A percentile compares a stretch with the other conserved stretches of the same genome.
Conservation (phyloP, 257 asterid genomes). For the Forsythia viridissima region DNA sequence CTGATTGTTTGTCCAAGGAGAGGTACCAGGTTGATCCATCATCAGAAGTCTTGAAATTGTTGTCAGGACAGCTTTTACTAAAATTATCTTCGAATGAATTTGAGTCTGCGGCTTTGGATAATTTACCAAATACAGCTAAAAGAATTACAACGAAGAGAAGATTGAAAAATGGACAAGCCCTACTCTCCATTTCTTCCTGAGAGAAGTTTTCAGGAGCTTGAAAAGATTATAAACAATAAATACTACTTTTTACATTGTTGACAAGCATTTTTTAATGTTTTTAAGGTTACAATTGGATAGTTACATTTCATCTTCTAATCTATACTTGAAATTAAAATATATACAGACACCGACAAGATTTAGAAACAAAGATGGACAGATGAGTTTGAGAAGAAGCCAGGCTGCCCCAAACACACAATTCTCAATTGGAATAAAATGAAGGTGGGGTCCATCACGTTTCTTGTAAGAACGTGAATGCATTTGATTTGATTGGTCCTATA, state of each 20-base stretch:
- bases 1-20: conserved; percentile 69
- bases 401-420: conserved; percentile 28
- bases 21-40: conserved; percentile 95
- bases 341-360: conserved; percentile 28
- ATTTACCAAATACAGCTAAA: conserved; percentile 21
- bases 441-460: conserved; percentile 45
- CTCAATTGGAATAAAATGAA: conserved; percentile 1
- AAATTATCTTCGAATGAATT: conserved; percentile 61
- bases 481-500: conserved; percentile 40
- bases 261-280: background rate
- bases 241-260: conserved; percentile 8
- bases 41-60: conserved; percentile 76
- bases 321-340: too few species aligned
- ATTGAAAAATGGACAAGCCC: conserved; percentile 30
- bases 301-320: too few species aligned
- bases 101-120: conserved; percentile 37
- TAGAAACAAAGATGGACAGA: conserved; percentile 21
- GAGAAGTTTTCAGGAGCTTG: conserved; percentile 21
- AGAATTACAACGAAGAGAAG: conserved; percentile 35
- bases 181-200: conserved; percentile 45
- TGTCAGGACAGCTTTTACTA: conserved; percentile 76
- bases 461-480: conserved; percentile 42
- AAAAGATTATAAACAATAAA: background rate
- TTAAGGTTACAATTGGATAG: too few species aligned
- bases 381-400: conserved; percentile 28